Evolutionary conservation across 179 eudicot genomes (phyloP).

Genomic region (Silene coronaria): DNA sequence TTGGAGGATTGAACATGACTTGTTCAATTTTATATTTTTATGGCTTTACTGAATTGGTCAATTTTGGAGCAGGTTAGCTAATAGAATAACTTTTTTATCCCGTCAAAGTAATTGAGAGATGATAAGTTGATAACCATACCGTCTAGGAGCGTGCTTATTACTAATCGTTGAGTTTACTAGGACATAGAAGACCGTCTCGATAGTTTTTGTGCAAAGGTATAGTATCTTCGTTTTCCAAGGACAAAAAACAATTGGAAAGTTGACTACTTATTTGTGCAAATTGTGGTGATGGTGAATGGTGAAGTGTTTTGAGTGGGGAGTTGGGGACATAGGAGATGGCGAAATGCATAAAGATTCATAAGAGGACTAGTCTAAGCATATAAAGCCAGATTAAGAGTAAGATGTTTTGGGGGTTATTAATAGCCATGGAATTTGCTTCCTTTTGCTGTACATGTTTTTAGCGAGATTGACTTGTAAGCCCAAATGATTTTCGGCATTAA

Average conservation of each 20-base stretch:
- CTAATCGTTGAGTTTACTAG: too few species aligned
- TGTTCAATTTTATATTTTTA: not conserved
- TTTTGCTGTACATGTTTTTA: not conserved
- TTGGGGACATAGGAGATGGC: not conserved
- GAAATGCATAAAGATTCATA: not conserved
- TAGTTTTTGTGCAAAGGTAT: not conserved
- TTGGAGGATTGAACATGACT: slow-evolving; percentile 1
- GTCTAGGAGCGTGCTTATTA: not conserved
- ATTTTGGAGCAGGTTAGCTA: too few species aligned
- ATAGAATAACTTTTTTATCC: too few species aligned
- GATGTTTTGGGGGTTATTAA: not conserved
- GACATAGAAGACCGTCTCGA: not conserved
- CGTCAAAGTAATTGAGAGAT: not conserved
- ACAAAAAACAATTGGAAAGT: not conserved
- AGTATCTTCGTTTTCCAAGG: not conserved
- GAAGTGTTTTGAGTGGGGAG: not conserved
- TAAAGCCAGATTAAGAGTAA: slow-evolving; percentile 1
- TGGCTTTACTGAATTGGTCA: not conserved
- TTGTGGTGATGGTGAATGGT: not conserved
- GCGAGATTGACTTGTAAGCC: not conserved
- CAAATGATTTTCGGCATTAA: not conserved
- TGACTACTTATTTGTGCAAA: not conserved
- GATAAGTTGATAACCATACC: not conserved
- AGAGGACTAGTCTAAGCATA: not conserved
- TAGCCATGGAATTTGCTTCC: slow-evolving; percentile 6